Base-by-base conservation (phyloP, 176 grass and related monocot genomes). In the Juncus effusus region DNA sequence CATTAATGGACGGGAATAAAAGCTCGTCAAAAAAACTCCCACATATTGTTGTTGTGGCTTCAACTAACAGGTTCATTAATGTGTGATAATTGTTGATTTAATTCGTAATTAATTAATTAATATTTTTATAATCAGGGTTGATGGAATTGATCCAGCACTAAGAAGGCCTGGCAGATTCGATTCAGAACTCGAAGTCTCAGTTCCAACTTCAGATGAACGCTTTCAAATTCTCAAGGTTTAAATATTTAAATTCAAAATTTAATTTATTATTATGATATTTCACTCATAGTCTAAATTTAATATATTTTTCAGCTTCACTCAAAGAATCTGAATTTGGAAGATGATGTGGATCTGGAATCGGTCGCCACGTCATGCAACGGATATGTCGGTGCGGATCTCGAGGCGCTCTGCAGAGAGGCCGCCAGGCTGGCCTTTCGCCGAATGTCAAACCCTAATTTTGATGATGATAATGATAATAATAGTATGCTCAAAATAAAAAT, bases 1-100 rank as follows among this genome's bases (percentile, higher is more conserved):
- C 93, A 38, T 71, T 96, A 59, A 90, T 96, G 91, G 91, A 96
- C 83, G 91, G 87, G 2, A 96, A 83, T 45, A 90, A 88, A 62
- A 83, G 78, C 61, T 81, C 70, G 4, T 83, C 84, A 5, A 85
- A 77, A 57, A 76, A 49, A 41, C 76, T 72, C 70, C 78, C 81
- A 60, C 91, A 87, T 54, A 72, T 90, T 65, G 87, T 83, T 83
- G 81, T 92, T 59, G 85, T 97, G 44, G 93, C 88, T 54, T 90
- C 88, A 19, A 91, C 93, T 15, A 97, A 91, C 85, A 91, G 93
- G 93, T 97, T 51, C 78, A 28, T 28, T 28, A 28, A 1, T 28
- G 19, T 28, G 19, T 28, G 19, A 28, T 28, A 28, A 28, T 28
- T 28, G 19, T 28, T 28, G 19, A 28, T 28, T 28, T 28, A 28